Conservation (phyloP, 768 basidiomycete genomes). For the Exsudoporus frostii region DNA sequence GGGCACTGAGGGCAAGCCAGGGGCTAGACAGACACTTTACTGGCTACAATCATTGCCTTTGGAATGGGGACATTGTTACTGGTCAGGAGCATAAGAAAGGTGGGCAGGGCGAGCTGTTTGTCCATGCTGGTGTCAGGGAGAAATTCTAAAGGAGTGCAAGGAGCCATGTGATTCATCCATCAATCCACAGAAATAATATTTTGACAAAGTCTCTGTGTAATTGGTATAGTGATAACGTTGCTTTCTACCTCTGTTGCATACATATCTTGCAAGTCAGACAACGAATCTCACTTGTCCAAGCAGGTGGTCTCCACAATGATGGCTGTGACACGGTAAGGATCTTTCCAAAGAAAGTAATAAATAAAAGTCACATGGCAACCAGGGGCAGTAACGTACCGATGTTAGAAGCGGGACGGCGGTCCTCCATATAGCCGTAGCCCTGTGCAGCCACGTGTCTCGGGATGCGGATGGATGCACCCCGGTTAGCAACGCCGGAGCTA, state of each 20-base stretch:
- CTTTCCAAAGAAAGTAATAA: constrained; percentile 35
- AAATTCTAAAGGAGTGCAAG: neutral
- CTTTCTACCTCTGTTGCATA: constrained; percentile 8
- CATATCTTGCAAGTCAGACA: constrained; percentile 11
- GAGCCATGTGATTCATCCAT: neutral
- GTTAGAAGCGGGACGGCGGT: constrained; percentile 97
- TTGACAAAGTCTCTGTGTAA: neutral
- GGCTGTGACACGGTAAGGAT: constrained; percentile 92
- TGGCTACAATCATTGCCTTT: constrained; percentile 67
- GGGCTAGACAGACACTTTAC: constrained; percentile 55
- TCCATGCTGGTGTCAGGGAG: constrained; percentile 10
- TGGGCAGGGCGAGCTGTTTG: constrained; percentile 56
- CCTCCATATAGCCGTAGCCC: constrained; percentile 95
- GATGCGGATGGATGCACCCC: constrained; percentile 95
- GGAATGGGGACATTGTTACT: constrained; percentile 51
- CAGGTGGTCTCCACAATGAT: constrained; percentile 88
- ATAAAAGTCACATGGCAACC: neutral
- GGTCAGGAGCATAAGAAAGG: constrained; percentile 66
- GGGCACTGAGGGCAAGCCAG: neutral
- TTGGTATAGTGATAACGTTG: constrained; percentile 23
- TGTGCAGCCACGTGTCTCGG: constrained; percentile 90
- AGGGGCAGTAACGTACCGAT: constrained; percentile 59
- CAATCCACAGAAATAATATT: constrained; percentile 11
- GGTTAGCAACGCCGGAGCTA: constrained; percentile 94
- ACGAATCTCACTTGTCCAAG: constrained; percentile 51